Evolutionary conservation across 2,329 filamentous ascomycete species (phyloP), one percentile per base, ranked within the genome.

Genomic region (Bisporella sp.): DNA sequence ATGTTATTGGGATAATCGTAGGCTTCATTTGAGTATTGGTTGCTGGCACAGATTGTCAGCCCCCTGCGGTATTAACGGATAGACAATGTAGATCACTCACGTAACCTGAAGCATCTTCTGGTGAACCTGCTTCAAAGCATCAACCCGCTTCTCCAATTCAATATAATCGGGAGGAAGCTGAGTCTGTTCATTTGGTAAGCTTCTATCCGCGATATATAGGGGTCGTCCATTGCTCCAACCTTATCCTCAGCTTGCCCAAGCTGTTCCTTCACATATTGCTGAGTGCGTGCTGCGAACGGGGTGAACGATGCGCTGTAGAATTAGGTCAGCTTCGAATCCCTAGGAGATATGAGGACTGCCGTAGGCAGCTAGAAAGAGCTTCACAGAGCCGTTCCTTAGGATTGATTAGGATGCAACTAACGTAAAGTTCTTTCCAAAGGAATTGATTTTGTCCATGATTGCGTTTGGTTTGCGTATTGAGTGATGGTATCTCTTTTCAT

Each of bases 231-330:
- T 47, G 21, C 37, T 43, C 55, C 50, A 57, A 90, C 88, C 85
- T 93, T 96, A 71, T 97, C 93, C 59, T 96, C 91, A 55, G 83
- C 89, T 72, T 95, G 89, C 47, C 93, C 93, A 55, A 97, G 81
- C 74, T 96, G 91, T 73, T 99, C 93, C 77, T 95, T 96, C 69
- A 96, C 89, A 76, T 92, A 95, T 75, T 99, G 93, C 71, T 95
- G 89, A 51, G 90, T 96, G 66, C 92, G 87, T 65, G 89, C 87
- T 58, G 91, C 90, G 68, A 95, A 96, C 35, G 93, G 93, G 59
- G 89, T 90, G 71, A 97, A 88, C 62, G 85, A 84, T 58, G 87
- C 85, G 66, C 90, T 91, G 65, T 65, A 82, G 68, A 66, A 74
- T 76, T 66, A 76, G 62, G 59, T 66, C 65, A 64, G 55, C 57